phyloP scores from a whole-genome alignment of 139 green algal species.

The Tetraselmis striata region DNA sequence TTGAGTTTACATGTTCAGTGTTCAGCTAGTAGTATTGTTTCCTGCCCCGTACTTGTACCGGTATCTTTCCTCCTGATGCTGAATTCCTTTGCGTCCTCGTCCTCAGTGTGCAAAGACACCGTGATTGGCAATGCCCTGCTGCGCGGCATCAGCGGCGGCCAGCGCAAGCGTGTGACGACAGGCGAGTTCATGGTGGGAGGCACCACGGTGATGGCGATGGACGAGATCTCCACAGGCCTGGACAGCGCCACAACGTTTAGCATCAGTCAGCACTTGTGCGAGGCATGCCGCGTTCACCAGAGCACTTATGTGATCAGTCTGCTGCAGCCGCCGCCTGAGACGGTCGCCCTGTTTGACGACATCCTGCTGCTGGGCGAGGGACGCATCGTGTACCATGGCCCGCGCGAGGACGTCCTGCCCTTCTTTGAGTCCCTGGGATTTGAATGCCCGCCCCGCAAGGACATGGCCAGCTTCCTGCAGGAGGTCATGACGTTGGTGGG shows the following conservation, averaged over 20 bases:
- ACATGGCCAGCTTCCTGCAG: slow-evolving; percentile 71
- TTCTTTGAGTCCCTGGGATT: slow-evolving; percentile 66
- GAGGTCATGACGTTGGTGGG: slow-evolving; percentile 42
- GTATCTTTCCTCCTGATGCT: too few relatives aligned
- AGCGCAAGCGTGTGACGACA: slow-evolving; percentile 62
- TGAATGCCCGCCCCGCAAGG: slow-evolving; percentile 39
- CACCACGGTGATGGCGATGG: slow-evolving; percentile 15
- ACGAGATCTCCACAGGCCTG: slow-evolving; percentile 52
- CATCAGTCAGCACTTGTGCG: slow-evolving; percentile 37
- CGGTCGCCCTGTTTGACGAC: slow-evolving; percentile 60
- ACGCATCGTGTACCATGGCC: slow-evolving; percentile 38
- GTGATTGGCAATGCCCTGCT: slow-evolving; percentile 57
- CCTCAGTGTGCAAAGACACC: slow-evolving; percentile 29
- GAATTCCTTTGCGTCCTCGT: not conserved
- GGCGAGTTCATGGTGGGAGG: slow-evolving; percentile 48
- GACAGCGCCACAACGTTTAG: slow-evolving; percentile 68
- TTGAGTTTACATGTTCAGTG: too few relatives aligned
- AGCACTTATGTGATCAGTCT: slow-evolving; percentile 59
- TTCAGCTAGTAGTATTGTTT: too few relatives aligned
- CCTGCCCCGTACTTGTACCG: too few relatives aligned
- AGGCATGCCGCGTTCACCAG: slow-evolving; percentile 17
- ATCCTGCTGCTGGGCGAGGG: slow-evolving; percentile 60
- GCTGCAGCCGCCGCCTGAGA: slow-evolving; percentile 80
- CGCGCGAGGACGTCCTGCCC: slow-evolving; percentile 32
- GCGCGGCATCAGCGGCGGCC: slow-evolving; percentile 47